These are phyloP conservation scores for Hypoxylon sp. DNA, from an alignment of 2,329 filamentous ascomycete species.

Conservation along the genomic window DNA sequence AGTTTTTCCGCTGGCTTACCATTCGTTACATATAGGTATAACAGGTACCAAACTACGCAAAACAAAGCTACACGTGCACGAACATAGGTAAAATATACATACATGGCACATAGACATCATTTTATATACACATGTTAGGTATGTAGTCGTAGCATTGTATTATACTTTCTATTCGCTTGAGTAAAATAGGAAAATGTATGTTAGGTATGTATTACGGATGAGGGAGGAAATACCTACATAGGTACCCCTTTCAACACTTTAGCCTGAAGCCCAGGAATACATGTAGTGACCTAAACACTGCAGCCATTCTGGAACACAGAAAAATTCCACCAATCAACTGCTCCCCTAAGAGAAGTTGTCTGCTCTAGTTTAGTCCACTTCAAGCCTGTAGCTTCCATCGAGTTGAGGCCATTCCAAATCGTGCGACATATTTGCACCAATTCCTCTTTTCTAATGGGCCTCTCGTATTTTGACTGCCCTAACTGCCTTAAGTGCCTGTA, in stretches of 20 bases:
- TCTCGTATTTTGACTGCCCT: background rate
- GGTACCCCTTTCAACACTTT: background rate
- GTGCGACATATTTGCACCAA: background rate
- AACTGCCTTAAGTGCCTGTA: background rate
- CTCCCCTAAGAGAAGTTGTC: background rate
- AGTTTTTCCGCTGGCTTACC: too few species aligned
- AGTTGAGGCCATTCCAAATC: slow-evolving; percentile 20
- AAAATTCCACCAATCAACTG: slow-evolving; percentile 8
- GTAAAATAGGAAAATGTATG: too few species aligned
- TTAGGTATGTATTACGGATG: background rate
- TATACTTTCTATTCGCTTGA: too few species aligned
- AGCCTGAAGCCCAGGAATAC: background rate
- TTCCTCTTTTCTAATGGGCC: slow-evolving; percentile 1
- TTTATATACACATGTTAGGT: too few species aligned
- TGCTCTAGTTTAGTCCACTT: background rate
- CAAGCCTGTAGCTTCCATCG: background rate
- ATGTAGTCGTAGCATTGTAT: too few species aligned
- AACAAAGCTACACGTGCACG: too few species aligned
- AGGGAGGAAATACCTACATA: background rate
- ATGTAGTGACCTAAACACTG: background rate
- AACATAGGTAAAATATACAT: too few species aligned
- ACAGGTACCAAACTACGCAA: too few species aligned
- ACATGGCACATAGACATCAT: too few species aligned
- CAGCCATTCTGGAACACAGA: background rate
- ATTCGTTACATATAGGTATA: too few species aligned